Conservation (phyloP, 2,329 filamentous ascomycete genomes). For the Cadophora sp. region DNA sequence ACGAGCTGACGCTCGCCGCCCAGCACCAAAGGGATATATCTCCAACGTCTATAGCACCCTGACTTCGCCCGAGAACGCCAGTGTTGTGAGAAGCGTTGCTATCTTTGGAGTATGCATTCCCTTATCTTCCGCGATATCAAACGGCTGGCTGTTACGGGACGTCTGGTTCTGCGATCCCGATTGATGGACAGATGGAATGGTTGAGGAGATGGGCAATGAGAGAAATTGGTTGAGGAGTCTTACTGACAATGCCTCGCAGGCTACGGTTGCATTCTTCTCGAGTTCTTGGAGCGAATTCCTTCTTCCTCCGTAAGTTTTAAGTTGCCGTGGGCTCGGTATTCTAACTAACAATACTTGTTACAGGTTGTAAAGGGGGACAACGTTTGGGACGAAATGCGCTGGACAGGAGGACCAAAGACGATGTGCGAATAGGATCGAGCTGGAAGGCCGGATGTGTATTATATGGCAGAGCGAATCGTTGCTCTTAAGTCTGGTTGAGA, state of each 20-base stretch:
- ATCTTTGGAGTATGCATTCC: conserved; percentile 69
- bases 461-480: conserved; percentile 8
- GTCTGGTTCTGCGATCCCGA: not conserved
- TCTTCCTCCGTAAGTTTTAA: conserved; percentile 63
- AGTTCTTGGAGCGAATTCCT: conserved; percentile 73
- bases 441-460: conserved; percentile 16
- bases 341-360: not conserved
- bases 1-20: conserved; percentile 51
- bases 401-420: not conserved
- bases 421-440: conserved; percentile 13
- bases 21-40: conserved; percentile 58
- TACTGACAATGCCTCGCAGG: conserved; percentile 51
- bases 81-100: conserved; percentile 70
- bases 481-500: not conserved
- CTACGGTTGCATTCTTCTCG: conserved; percentile 69
- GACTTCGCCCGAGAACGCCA: conserved; percentile 71
- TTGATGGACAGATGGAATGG: conserved; percentile 1
- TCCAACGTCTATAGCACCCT: conserved; percentile 65
- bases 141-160: not conserved
- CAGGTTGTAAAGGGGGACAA: conserved; percentile 24
- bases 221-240: not conserved
- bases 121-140: not conserved
- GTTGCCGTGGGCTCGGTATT: not conserved
- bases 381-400: not conserved
- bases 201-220: not conserved